Conservation (phyloP, 208 protist genomes). For the Leishmania amazonensis region DNA sequence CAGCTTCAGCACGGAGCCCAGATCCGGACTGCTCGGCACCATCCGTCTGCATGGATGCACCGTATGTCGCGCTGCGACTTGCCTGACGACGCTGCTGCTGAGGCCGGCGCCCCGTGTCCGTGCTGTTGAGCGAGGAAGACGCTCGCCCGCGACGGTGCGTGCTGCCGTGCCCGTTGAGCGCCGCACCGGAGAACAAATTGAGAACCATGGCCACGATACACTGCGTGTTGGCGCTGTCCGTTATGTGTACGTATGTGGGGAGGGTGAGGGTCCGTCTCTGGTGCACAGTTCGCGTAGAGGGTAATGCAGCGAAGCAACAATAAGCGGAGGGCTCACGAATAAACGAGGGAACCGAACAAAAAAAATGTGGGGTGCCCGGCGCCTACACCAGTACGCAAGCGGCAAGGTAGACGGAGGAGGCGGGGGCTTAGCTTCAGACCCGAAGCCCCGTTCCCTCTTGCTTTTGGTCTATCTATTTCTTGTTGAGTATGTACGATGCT, state of each 20-base stretch:
- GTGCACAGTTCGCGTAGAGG: neutral
- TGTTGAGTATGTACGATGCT: neutral
- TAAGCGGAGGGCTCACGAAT: neutral
- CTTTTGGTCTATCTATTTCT: neutral
- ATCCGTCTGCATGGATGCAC: neutral
- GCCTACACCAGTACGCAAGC: neutral
- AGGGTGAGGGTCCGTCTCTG: neutral
- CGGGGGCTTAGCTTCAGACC: neutral
- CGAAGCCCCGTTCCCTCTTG: neutral
- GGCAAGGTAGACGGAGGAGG: neutral
- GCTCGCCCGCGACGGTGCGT: slow-evolving; percentile 6
- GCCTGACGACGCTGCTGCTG: slow-evolving; percentile 11
- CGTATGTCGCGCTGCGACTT: neutral
- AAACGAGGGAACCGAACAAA: neutral
- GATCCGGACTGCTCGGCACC: neutral
- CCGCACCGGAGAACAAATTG: slow-evolving; percentile 35
- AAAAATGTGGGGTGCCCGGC: neutral
- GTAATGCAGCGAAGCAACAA: neutral
- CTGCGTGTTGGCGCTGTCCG: neutral
- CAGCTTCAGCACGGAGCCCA: slow-evolving; percentile 21
- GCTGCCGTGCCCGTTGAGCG: slow-evolving; percentile 20
- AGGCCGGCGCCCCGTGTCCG: slow-evolving; percentile 1
- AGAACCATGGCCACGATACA: slow-evolving; percentile 22
- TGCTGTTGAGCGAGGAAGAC: slow-evolving; percentile 21
- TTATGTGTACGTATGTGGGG: neutral